Conservation (phyloP, 371 early-diverging fungal genomes). For the Mortierella sp. region DNA sequence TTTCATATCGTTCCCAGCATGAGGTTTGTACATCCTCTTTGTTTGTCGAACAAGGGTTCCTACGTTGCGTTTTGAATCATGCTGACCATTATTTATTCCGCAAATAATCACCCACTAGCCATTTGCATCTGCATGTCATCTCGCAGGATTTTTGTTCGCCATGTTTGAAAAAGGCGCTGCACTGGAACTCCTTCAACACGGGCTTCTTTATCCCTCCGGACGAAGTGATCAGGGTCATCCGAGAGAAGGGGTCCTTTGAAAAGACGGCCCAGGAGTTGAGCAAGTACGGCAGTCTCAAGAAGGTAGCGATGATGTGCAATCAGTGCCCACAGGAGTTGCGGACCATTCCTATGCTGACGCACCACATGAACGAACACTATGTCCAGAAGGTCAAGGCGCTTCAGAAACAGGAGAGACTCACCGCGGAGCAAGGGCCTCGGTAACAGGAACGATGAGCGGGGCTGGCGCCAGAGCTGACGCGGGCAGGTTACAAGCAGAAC, state of each 20-base stretch:
- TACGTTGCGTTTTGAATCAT: neutral
- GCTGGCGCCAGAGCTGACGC: neutral
- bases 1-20: slow-evolving; percentile 75
- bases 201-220: slow-evolving; percentile 60
- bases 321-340: neutral
- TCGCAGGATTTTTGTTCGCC: slow-evolving; percentile 66
- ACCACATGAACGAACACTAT: neutral
- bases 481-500: too few species aligned
- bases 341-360: neutral
- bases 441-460: neutral
- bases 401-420: neutral
- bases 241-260: slow-evolving; percentile 38
- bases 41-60: neutral
- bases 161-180: slow-evolving; percentile 65
- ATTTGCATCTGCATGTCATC: slow-evolving; percentile 75
- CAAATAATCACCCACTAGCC: slow-evolving; percentile 40
- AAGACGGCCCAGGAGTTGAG: slow-evolving; percentile 13
- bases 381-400: neutral
- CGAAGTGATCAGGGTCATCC: slow-evolving; percentile 49
- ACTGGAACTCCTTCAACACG: slow-evolving; percentile 77
- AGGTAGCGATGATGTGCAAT: neutral
- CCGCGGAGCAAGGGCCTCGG: neutral
- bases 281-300: neutral
- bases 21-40: slow-evolving; percentile 37
- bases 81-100: neutral